Conservation (phyloP, 441 rosid genomes). For the Erodium moschatum region DNA sequence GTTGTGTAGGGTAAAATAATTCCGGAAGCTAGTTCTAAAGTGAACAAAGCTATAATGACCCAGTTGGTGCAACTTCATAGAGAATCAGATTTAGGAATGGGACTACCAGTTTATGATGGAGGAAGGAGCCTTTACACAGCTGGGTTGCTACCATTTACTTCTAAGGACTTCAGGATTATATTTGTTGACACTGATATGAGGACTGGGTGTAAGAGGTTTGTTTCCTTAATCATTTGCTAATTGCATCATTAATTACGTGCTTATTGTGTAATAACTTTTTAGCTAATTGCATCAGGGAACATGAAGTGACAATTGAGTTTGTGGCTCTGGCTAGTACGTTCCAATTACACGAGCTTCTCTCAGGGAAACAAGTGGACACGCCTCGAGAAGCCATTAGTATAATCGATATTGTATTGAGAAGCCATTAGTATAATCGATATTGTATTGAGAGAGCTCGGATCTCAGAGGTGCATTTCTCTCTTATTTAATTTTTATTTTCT, state of each 20-base stretch:
- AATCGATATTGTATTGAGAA: slow-evolving; percentile 35
- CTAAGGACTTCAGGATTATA: slow-evolving; percentile 31
- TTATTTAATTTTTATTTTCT: background rate
- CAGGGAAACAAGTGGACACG: slow-evolving; percentile 36
- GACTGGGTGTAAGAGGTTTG: slow-evolving; percentile 25
- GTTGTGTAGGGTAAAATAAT: slow-evolving; percentile 32
- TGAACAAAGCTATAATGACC: slow-evolving; percentile 34
- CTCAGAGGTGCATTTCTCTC: slow-evolving; percentile 25
- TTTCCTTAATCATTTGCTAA: background rate
- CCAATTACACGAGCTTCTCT: slow-evolving; percentile 30
- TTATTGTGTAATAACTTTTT: background rate
- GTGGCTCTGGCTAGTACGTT: slow-evolving; percentile 34
- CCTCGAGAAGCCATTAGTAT: slow-evolving; percentile 39
- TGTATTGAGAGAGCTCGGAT: slow-evolving; percentile 33
- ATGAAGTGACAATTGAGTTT: slow-evolving; percentile 35
- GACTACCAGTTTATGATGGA: slow-evolving; percentile 48
- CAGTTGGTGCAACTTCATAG: slow-evolving; percentile 32
- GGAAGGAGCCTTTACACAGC: slow-evolving; percentile 38
- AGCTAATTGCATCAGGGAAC: slow-evolving; percentile 22
- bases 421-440: slow-evolving; percentile 36
- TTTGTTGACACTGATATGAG: slow-evolving; percentile 30
- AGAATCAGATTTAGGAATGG: slow-evolving; percentile 34
- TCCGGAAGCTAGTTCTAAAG: slow-evolving; percentile 31
- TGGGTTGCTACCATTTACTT: slow-evolving; percentile 35
- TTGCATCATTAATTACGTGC: background rate